Evolutionary conservation across 2,329 filamentous ascomycete genomes (phyloP), one percentile per base, ranked within the genome.

Genomic region (Colletotrichum simmondsii): DNA sequence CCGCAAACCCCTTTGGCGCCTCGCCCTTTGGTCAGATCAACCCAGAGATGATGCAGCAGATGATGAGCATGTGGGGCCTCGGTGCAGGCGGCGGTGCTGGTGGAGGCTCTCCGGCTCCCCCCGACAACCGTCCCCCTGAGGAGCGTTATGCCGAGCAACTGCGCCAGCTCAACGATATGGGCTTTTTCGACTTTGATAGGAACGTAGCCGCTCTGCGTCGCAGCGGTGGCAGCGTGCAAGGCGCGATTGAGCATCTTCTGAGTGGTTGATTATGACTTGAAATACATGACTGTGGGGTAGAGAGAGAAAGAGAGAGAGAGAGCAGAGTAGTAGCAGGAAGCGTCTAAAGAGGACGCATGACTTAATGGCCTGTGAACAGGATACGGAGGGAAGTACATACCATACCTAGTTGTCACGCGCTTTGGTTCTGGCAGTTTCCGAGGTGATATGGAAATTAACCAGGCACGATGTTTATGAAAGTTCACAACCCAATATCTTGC

Each of bases 131-230:
- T 74, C 95, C 97, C 5, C 96, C 97, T 0, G 97, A 99, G 86
- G 97, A 98, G 83, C 88, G 94, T 72, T 99, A 98, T 78, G 95
- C 94, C 3, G 92, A 94, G 37, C 96, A 99, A 83, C 87, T 99
- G 62, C 89, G 95, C 73, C 95, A 98, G 84, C 85, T 99, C 75
- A 99, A 99, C 81, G 97, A 98, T 76, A 99, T 99, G 97, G 97
- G 97, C 3, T 99, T 99, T 84, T 98, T 92, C 81, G 95, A 99
- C 80, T 99, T 98, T 79, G 96, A 99, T 65, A 87, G 94, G 77
- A 99, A 99, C 77, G 91, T 99, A 37, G 92, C 93, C 68, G 97
- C 97, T 5, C 85, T 99, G 79, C 89, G 96, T 82, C 90, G 96
- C 78, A 94, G 94, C 73, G 97, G 97, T 10, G 97, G 97, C 12